Evolutionary conservation across 176 grass and related monocot genomes (phyloP).

Genomic region (Carex scoparia): DNA sequence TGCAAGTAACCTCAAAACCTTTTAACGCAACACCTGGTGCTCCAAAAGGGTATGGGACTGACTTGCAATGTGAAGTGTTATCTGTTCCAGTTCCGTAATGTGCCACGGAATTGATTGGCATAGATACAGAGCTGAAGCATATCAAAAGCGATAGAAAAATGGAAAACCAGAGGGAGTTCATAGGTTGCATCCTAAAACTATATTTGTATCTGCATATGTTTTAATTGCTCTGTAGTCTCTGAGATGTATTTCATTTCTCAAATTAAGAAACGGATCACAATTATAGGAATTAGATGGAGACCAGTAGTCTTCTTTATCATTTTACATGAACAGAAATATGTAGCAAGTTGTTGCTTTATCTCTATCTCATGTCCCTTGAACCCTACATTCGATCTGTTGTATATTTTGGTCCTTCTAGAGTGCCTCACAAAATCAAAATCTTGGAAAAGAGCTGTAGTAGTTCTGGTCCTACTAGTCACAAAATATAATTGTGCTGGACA

Average conservation of each 20-base stretch:
- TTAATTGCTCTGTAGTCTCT: not conserved
- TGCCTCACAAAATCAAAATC: too few relatives aligned
- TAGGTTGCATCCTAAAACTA: not conserved
- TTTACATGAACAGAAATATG: not conserved
- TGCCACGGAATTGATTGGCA: not conserved
- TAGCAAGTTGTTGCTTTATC: too few relatives aligned
- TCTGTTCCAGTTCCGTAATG: not conserved
- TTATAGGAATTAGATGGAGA: not conserved
- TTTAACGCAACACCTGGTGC: not conserved
- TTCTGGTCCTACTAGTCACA: too few relatives aligned
- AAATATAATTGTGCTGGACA: too few relatives aligned
- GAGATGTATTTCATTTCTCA: not conserved
- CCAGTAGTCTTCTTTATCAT: not conserved
- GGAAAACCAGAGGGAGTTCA: not conserved
- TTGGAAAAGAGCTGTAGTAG: too few relatives aligned
- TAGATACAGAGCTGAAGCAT: not conserved
- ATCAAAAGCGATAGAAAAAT: not conserved
- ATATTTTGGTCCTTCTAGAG: too few relatives aligned
- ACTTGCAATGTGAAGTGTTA: not conserved
- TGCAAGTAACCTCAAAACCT: conserved; percentile 7
- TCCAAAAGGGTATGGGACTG: not conserved
- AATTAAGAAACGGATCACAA: not conserved
- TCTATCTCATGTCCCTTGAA: too few relatives aligned
- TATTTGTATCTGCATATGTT: not conserved
- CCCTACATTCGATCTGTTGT: too few relatives aligned